Evolutionary conservation across 2,329 filamentous ascomycete species (phyloP).

Genomic region (Pseudogymnoascus sp.): DNA sequence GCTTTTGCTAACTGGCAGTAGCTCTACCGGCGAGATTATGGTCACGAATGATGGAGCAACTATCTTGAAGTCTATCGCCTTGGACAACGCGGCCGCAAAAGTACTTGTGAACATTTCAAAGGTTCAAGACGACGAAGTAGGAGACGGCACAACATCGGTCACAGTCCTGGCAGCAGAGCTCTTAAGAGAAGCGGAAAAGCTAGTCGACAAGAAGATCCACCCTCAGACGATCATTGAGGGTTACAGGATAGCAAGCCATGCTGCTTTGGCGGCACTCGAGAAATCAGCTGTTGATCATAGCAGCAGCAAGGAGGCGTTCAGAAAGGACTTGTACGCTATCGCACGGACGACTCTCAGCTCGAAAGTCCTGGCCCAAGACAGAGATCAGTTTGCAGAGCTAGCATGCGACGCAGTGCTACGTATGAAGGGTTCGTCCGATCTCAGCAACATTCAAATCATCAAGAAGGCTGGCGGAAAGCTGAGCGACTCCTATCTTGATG

Average conservation of each 20-base stretch:
- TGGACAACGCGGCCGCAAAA: conserved; percentile 97
- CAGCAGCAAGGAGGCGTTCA: conserved; percentile 72
- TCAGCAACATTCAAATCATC: conserved; percentile 98
- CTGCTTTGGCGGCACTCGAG: conserved; percentile 76
- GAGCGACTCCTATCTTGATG: conserved; percentile 93
- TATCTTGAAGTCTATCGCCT: conserved; percentile 94
- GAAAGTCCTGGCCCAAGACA: conserved; percentile 91
- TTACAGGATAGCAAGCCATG: conserved; percentile 90
- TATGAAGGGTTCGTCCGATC: conserved; percentile 80
- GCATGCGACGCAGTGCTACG: conserved; percentile 87
- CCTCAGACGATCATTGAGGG: conserved; percentile 99
- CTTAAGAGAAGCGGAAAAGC: conserved; percentile 89
- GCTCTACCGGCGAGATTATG: conserved; percentile 93
- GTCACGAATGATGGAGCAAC: conserved; percentile 98
- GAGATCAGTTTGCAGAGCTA: conserved; percentile 81
- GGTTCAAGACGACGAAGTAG: conserved; percentile 97
- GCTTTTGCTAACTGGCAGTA: conserved; percentile 32
- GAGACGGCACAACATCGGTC: conserved; percentile 97
- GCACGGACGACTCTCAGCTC: conserved; percentile 93
- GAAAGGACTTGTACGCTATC: conserved; percentile 81
- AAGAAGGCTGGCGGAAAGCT: conserved; percentile 98
- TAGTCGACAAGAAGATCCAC: conserved; percentile 97
- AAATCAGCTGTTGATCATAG: conserved; percentile 84
- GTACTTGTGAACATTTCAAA: conserved; percentile 99
- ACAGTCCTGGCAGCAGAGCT: conserved; percentile 92